Evolutionary conservation across 108 stramenopile genomes (phyloP).

Genomic region (Stephanodiscus minutulus): DNA sequence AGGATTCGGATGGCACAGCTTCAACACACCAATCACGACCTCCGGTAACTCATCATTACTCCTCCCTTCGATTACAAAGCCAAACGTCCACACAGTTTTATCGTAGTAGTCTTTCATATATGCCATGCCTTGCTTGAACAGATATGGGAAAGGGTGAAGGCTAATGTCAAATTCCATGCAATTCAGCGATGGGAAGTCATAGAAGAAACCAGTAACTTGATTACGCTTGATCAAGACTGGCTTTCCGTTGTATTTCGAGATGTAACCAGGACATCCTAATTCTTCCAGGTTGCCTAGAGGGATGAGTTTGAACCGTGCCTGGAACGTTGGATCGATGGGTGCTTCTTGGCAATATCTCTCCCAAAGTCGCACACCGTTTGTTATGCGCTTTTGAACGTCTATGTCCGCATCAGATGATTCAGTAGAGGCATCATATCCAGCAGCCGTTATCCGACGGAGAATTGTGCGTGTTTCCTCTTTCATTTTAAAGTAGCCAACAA

Average conservation of each 20-base stretch:
- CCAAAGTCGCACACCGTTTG: conserved; percentile 80
- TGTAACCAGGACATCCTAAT: conserved; percentile 78
- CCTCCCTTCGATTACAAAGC: conserved; percentile 82
- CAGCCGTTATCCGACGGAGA: conserved; percentile 74
- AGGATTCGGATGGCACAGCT: conserved; percentile 76
- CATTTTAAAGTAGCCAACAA: conserved; percentile 78
- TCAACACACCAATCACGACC: conserved; percentile 71
- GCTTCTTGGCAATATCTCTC: conserved; percentile 79
- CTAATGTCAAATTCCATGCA: conserved; percentile 85
- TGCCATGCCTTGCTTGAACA: conserved; percentile 80
- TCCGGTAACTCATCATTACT: conserved; percentile 76
- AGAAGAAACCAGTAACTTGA: conserved; percentile 76
- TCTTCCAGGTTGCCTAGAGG: conserved; percentile 72
- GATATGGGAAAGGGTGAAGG: conserved; percentile 81
- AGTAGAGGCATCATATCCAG: conserved; percentile 62
- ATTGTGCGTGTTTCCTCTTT: conserved; percentile 75
- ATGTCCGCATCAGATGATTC: conserved; percentile 42
- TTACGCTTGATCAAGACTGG: conserved; percentile 85
- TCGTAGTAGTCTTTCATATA: conserved; percentile 79
- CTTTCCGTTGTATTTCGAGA: conserved; percentile 81
- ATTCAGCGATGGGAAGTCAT: conserved; percentile 66
- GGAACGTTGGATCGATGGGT: conserved; percentile 67
- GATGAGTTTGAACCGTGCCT: conserved; percentile 80
- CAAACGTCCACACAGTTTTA: conserved; percentile 69
- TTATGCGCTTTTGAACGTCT: conserved; percentile 60